Conservation (phyloP, 768 basidiomycete genomes). For the Auriscalpium orientale region DNA sequence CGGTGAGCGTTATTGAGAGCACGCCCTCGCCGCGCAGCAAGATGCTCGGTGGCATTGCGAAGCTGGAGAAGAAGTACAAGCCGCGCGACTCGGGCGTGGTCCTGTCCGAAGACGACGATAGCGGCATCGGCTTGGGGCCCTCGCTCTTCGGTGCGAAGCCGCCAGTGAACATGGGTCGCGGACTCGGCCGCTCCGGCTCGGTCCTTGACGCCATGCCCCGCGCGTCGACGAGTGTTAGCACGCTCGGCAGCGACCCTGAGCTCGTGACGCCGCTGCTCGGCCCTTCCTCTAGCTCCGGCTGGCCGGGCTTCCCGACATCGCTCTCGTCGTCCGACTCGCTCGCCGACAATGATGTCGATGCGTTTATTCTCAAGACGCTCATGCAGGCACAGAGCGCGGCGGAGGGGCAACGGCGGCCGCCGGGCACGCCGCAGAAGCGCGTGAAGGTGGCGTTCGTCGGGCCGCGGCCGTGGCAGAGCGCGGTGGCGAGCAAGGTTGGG, state of each 20-base stretch:
- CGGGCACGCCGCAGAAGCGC: constrained; percentile 80
- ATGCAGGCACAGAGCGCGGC: constrained; percentile 42
- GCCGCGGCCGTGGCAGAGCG: constrained; percentile 75
- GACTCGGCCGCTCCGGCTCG: constrained; percentile 19
- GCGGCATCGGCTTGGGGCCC: constrained; percentile 17
- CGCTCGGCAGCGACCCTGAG: constrained; percentile 57
- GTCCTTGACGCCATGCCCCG: constrained; percentile 38
- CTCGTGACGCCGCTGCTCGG: constrained; percentile 62
- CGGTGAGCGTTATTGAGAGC: constrained; percentile 41
- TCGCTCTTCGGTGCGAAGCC: constrained; percentile 8
- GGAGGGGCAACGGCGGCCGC: constrained; percentile 51
- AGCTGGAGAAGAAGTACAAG: constrained; percentile 50
- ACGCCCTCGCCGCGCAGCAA: constrained; percentile 51
- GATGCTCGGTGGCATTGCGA: constrained; percentile 22
- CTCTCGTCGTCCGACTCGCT: constrained; percentile 37
- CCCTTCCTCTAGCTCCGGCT: constrained; percentile 49
- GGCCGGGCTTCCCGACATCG: constrained; percentile 44
- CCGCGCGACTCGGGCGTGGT: constrained; percentile 62
- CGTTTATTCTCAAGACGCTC: constrained; percentile 66
- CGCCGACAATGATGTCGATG: constrained; percentile 42
- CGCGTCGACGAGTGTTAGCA: constrained; percentile 57
- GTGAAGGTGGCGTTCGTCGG: constrained; percentile 38
- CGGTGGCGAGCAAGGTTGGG: constrained; percentile 62
- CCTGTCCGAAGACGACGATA: constrained; percentile 53
- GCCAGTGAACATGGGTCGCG: constrained; percentile 5